These are phyloP conservation scores for Ilyonectria destructans DNA, from an alignment of 2,329 filamentous ascomycete species.

Conservation along the genomic window DNA sequence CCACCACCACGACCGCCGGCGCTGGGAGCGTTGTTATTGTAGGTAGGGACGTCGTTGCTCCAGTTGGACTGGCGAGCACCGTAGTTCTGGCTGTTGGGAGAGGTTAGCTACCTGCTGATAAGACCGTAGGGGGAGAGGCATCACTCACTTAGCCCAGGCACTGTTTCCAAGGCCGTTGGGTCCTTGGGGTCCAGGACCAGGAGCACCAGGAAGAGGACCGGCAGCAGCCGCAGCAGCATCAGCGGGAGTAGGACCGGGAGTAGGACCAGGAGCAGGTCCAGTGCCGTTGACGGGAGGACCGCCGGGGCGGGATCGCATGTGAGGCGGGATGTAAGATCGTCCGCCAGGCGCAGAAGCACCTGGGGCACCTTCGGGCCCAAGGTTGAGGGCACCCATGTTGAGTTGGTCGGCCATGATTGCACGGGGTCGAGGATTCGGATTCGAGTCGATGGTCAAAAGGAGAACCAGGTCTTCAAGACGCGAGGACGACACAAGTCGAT, in stretches of 20 bases:
- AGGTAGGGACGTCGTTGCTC: conserved; percentile 51
- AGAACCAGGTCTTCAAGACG: conserved; percentile 42
- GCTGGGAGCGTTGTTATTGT: conserved; percentile 50
- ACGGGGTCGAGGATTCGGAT: conserved; percentile 44
- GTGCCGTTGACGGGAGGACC: conserved; percentile 58
- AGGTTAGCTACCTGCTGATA: conserved; percentile 38
- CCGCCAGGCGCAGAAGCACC: conserved; percentile 48
- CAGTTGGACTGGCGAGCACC: conserved; percentile 56
- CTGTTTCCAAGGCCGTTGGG: conserved; percentile 73
- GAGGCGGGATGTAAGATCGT: conserved; percentile 89
- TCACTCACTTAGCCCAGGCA: conserved; percentile 75
- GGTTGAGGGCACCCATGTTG: conserved; percentile 83
- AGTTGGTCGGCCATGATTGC: conserved; percentile 86
- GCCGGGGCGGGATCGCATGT: conserved; percentile 75
- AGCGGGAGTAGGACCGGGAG: conserved; percentile 32
- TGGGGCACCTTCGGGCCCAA: conserved; percentile 64
- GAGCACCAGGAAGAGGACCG: conserved; percentile 34
- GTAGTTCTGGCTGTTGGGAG: conserved; percentile 48
- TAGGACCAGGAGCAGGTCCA: conserved; percentile 37
- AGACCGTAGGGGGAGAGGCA: neutral
- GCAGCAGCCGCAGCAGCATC: conserved; percentile 31
- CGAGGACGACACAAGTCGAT: conserved; percentile 35
- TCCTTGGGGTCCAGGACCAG: conserved; percentile 45
- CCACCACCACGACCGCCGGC: conserved; percentile 54
- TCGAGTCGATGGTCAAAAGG: conserved; percentile 41